Conservation (phyloP, 139 green algal species). For the Marvania coccoides region DNA sequence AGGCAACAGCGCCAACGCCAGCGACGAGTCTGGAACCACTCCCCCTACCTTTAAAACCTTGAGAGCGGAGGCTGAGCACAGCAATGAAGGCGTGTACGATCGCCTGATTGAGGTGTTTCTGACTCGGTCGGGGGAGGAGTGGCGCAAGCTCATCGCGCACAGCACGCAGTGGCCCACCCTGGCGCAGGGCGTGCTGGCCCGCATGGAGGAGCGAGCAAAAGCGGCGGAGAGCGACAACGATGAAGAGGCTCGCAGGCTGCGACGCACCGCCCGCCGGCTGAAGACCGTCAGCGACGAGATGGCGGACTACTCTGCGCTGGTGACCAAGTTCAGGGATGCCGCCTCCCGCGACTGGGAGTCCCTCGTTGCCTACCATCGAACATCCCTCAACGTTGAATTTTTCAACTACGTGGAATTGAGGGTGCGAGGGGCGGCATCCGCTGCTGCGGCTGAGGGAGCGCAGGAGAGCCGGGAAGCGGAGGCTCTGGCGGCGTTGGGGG, state of each 20-base stretch:
- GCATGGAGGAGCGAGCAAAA: conserved; percentile 29
- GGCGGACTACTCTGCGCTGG: conserved; percentile 16
- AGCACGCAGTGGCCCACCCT: conserved; percentile 51
- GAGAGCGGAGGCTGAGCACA: conserved; percentile 7
- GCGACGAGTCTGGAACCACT: background rate
- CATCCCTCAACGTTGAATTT: conserved; percentile 35
- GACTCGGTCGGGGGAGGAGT: conserved; percentile 32
- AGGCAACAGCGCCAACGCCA: background rate
- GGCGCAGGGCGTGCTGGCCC: conserved; percentile 31
- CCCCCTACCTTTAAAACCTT: background rate
- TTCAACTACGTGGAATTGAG: conserved; percentile 45
- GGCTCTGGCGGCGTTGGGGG: conserved; percentile 22
- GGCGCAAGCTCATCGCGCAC: conserved; percentile 54
- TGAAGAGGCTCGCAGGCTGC: conserved; percentile 21
- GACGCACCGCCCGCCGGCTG: conserved; percentile 21
- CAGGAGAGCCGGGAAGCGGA: conserved; percentile 25
- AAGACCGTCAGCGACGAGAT: conserved; percentile 39
- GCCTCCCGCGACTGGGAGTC: conserved; percentile 39
- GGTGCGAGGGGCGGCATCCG: background rate
- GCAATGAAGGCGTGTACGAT: conserved; percentile 47
- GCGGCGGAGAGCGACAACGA: background rate
- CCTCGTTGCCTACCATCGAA: conserved; percentile 29
- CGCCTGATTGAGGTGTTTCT: conserved; percentile 56
- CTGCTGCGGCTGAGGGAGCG: background rate
- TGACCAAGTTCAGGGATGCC: conserved; percentile 20